Evolutionary conservation across 108 stramenopile species (phyloP).

Genomic region (Skeletonema potamos): DNA sequence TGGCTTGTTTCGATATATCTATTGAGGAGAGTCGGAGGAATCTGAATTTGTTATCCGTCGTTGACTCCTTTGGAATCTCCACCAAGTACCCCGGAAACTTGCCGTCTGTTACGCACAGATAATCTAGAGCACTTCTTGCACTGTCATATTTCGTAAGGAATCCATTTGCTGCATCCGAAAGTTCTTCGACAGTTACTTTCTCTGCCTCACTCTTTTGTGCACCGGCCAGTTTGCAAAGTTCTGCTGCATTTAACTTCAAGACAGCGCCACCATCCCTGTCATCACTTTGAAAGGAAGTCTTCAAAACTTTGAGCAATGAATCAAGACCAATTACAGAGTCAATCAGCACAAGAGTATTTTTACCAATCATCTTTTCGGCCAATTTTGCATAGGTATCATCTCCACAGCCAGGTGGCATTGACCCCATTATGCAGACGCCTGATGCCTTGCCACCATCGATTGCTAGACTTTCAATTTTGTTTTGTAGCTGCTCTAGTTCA

Average conservation of each 20-base stretch:
- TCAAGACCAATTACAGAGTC: constrained; percentile 81
- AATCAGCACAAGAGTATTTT: constrained; percentile 63
- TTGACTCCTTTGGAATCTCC: constrained; percentile 16
- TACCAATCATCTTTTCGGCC: constrained; percentile 28
- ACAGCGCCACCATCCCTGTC: constrained; percentile 50
- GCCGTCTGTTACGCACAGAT: constrained; percentile 65
- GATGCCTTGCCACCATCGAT: constrained; percentile 17
- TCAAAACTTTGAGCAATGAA: constrained; percentile 41
- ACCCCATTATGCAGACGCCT: constrained; percentile 82
- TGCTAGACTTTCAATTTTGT: constrained; percentile 30
- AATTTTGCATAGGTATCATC: constrained; percentile 69
- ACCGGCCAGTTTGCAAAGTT: constrained; percentile 67
- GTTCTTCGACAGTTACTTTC: constrained; percentile 45
- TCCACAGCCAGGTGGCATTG: constrained; percentile 81
- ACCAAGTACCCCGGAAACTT: constrained; percentile 67
- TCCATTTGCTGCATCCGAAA: constrained; percentile 39
- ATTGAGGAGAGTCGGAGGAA: constrained; percentile 52
- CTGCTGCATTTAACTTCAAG: constrained; percentile 80
- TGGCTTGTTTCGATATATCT: constrained; percentile 23
- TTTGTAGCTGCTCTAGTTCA: constrained; percentile 53
- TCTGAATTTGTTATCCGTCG: constrained; percentile 9
- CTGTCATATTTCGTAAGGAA: constrained; percentile 50
- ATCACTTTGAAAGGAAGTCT: constrained; percentile 2
- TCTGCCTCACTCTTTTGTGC: constrained; percentile 49
- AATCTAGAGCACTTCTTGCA: constrained; percentile 50